These are phyloP conservation scores for Raffaelea albimanens DNA, from an alignment of 2,329 filamentous ascomycete species.

Conservation along the genomic window DNA sequence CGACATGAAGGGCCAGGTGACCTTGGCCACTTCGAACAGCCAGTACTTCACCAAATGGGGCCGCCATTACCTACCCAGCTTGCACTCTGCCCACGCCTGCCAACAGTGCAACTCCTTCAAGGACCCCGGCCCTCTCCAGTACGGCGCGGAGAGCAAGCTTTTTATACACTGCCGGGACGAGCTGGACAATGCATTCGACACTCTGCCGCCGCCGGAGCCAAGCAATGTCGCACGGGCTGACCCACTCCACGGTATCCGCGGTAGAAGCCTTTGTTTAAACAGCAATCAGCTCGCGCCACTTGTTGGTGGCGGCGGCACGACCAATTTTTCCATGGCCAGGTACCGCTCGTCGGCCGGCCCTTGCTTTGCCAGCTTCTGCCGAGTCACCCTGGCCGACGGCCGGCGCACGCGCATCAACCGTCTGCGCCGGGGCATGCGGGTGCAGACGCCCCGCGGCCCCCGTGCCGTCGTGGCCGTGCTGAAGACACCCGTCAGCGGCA, in stretches of 20 bases:
- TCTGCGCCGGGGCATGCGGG: conserved; percentile 34
- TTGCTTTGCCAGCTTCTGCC: conserved; percentile 44
- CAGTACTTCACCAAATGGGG: conserved; percentile 43
- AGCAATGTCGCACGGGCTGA: conserved; percentile 18
- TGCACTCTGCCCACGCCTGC: conserved; percentile 44
- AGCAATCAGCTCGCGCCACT: no score
- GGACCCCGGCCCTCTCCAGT: conserved; percentile 47
- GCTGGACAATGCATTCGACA: conserved; percentile 40
- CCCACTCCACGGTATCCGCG: no score
- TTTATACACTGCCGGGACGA: conserved; percentile 40
- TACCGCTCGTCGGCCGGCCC: conserved; percentile 32
- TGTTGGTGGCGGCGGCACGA: not conserved
- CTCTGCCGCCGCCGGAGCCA: conserved; percentile 32
- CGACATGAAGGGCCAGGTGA: conserved; percentile 44
- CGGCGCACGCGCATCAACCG: conserved; percentile 28
- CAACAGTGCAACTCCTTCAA: conserved; percentile 56
- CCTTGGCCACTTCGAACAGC: conserved; percentile 30
- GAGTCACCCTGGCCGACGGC: conserved; percentile 32
- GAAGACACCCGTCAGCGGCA: conserved; percentile 32
- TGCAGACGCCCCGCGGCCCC: conserved; percentile 40
- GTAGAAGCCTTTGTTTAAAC: no score
- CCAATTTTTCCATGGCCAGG: conserved; percentile 20
- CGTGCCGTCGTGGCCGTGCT: conserved; percentile 41
- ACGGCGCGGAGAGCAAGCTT: conserved; percentile 38
- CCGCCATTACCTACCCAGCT: conserved; percentile 45